Evolutionary conservation across 805 yeast species (phyloP), one percentile per base, ranked within the genome.

Genomic region (Starmera quercuum): DNA sequence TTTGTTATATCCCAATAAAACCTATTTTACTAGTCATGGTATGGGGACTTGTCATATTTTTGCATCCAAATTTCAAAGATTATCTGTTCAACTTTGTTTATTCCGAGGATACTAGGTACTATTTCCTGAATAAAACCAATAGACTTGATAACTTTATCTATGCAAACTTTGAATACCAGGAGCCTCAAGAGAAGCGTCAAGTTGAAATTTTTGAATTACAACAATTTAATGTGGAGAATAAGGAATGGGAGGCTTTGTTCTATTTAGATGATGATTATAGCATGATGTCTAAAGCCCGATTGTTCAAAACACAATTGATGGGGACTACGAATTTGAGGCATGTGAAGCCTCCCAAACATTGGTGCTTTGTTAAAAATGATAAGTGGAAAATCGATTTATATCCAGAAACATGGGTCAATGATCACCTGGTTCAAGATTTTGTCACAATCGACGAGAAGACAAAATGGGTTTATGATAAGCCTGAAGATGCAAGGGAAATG

Each of bases 401-500:
- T 14, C 85, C 86, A 0, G 58, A 61, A 18, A 54, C 47, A 3
- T 85, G 95, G 95, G 83, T 78, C 7, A 56, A 56, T 29, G 49
- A 56, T 3, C 68, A 73, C 34, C 59, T 71, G 32, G 57, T 80
- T 11, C 38, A 46, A 20, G 79, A 72, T 36, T 56, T 73, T 29
- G 75, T 80, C 12, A 66, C 64, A 15, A 64, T 83, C 15, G 94
- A 85, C 56, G 62, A 71, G 20, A 87, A 77, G 36, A 83, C 81
- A 26, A 85, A 85, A 54, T 85, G 95, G 95, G 90, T 83, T 14
- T 85, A 85, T 53, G 95, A 85, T 53, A 50, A 55, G 44, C 45
- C 36, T 15, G 53, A 30, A 4, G 32, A 30, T 9, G 36, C 31
- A 4, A 47, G 55, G 32, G 50, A 48, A 14, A 60, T 54, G 26